Conservation (phyloP, 441 rosid species). For the Pelargonium cotyledonis region DNA sequence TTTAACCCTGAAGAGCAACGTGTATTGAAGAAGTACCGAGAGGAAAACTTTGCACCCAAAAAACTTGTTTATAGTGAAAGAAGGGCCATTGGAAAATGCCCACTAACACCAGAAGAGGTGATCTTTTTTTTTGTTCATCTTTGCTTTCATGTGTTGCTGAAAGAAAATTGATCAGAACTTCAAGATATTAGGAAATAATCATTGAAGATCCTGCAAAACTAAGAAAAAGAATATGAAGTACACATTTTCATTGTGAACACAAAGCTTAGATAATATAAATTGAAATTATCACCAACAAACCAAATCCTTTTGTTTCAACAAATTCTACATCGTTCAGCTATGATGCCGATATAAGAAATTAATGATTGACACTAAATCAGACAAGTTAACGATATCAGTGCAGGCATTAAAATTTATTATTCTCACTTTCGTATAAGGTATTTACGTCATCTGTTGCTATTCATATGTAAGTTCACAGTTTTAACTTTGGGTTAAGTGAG, state of each 20-base stretch:
- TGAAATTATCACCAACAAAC: not conserved
- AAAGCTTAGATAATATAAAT: too few species aligned
- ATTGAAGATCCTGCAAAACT: not conserved
- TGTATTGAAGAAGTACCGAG: constrained; percentile 65
- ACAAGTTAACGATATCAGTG: too few species aligned
- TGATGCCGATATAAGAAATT: too few species aligned
- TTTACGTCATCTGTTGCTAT: too few species aligned
- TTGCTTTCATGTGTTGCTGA: constrained; percentile 10
- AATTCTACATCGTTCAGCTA: too few species aligned
- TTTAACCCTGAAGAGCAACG: constrained; percentile 67
- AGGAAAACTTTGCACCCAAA: constrained; percentile 75
- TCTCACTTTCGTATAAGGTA: too few species aligned
- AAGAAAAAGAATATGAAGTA: not conserved
- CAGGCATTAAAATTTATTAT: too few species aligned
- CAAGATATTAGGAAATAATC: too few species aligned
- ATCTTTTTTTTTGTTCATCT: constrained; percentile 6
- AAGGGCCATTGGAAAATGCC: constrained; percentile 93
- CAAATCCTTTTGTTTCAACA: not conserved
- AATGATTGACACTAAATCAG: too few species aligned
- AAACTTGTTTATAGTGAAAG: constrained; percentile 66
- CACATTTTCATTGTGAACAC: too few species aligned
- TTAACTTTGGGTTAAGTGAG: too few species aligned
- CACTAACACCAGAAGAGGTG: constrained; percentile 98
- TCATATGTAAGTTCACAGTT: too few species aligned
- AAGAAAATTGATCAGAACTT: not conserved